Conservation (phyloP, 495 filamentous ascomycete species). For the Oleoguttula mirabilis region DNA sequence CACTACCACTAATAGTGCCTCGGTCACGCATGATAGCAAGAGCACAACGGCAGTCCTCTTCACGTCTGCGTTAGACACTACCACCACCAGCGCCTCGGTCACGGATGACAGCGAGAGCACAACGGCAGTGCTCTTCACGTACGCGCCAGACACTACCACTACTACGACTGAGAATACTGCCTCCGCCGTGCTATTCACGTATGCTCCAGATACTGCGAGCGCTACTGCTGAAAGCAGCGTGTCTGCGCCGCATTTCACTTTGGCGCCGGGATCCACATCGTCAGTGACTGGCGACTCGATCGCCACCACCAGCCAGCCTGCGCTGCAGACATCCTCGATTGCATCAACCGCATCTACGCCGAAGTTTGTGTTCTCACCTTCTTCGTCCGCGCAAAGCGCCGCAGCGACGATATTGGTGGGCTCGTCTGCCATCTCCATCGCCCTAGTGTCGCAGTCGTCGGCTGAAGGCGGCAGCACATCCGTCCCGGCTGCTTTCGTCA, state of each 20-base stretch:
- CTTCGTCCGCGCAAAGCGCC: background rate
- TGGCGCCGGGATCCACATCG: too few species aligned
- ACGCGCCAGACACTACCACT: background rate
- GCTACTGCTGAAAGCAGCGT: background rate
- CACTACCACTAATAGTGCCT: background rate
- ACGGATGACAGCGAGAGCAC: background rate
- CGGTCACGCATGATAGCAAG: too few species aligned
- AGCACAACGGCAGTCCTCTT: background rate
- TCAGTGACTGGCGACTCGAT: too few species aligned
- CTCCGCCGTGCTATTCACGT: background rate
- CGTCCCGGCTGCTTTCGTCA: background rate
- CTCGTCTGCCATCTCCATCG: slow-evolving; percentile 1
- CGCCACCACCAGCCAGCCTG: background rate
- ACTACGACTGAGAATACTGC: background rate
- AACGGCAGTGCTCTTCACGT: background rate
- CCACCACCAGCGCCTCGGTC: too few species aligned
- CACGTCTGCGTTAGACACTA: background rate
- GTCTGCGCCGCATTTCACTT: too few species aligned
- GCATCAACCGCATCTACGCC: too few species aligned
- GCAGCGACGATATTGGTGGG: background rate
- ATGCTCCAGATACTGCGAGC: slow-evolving; percentile 2
- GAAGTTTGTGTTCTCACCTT: too few species aligned
- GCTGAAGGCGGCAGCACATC: background rate
- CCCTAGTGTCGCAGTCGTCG: background rate
- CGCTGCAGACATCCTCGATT: background rate